These are phyloP conservation scores for Baudoinia panamericana DNA, from an alignment of 495 filamentous ascomycete species.

Conservation along the genomic window DNA sequence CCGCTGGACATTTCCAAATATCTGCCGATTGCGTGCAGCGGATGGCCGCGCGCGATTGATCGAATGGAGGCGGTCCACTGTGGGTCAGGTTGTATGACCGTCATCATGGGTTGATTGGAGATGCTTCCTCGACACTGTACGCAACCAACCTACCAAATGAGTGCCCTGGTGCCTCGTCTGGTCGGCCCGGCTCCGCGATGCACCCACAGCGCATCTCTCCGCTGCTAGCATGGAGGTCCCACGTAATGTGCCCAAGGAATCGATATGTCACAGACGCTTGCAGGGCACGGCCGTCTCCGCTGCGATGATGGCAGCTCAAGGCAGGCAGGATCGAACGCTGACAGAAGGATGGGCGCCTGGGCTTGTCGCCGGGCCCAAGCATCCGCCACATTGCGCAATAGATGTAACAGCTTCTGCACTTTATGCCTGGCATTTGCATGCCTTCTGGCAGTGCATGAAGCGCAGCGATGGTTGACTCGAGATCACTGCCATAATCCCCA, in stretches of 20 bases:
- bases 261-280: conserved; percentile 11
- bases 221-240: conserved; percentile 3
- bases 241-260: not conserved
- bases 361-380: not conserved
- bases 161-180: conserved; percentile 20
- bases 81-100: conserved; percentile 17
- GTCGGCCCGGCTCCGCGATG: conserved; percentile 11
- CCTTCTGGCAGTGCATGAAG: too few species aligned
- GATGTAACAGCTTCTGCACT: not conserved
- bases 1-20: not conserved
- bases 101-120: conserved; percentile 15
- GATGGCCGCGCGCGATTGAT: conserved; percentile 2
- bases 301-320: conserved; percentile 1
- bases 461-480: too few species aligned
- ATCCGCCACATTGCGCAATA: conserved; percentile 11
- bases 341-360: too few species aligned
- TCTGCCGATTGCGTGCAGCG: conserved; percentile 8
- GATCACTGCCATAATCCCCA: too few species aligned
- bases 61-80: too few species aligned
- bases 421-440: too few species aligned
- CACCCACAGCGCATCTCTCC: conserved; percentile 7
- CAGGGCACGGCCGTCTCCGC: not conserved
- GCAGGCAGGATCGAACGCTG: too few species aligned
- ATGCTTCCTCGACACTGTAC: conserved; percentile 8
- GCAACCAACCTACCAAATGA: conserved; percentile 11